Conservation (phyloP, 2,329 filamentous ascomycete species). For the Stagonosporopsis rhizophila region DNA sequence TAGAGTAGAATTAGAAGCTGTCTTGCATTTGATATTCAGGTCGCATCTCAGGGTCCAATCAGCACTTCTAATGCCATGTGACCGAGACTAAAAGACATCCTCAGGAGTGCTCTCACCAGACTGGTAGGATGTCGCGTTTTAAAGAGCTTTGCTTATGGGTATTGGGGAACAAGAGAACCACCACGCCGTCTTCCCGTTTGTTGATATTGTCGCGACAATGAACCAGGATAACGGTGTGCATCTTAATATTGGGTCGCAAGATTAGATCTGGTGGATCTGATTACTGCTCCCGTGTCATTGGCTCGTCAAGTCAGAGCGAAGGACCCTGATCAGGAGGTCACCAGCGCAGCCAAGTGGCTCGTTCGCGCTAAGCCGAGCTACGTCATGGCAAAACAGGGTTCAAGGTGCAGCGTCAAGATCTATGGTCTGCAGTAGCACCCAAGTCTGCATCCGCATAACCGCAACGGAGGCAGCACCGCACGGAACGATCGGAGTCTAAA, state of each 20-base stretch:
- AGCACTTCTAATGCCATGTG: too few species aligned
- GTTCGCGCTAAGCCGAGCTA: slow-evolving; percentile 12
- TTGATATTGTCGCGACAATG: neutral
- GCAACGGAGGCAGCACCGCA: slow-evolving; percentile 9
- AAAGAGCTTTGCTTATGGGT: neutral
- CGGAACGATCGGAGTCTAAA: slow-evolving; percentile 27
- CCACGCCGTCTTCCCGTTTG: neutral
- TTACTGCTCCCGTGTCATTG: neutral
- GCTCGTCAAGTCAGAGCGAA: neutral
- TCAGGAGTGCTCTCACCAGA: too few species aligned
- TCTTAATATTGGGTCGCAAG: neutral
- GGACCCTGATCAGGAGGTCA: neutral
- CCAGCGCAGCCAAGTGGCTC: slow-evolving; percentile 8
- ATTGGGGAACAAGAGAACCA: neutral
- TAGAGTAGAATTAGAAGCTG: too few species aligned
- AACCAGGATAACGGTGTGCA: neutral
- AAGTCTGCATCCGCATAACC: slow-evolving; percentile 15
- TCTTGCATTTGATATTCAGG: too few species aligned
- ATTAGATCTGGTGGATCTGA: neutral
- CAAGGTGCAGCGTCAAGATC: neutral
- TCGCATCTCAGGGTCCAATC: too few species aligned
- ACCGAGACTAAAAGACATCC: too few species aligned
- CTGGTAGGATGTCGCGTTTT: too few species aligned
- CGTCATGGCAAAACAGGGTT: slow-evolving; percentile 15
- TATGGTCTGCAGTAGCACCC: slow-evolving; percentile 7